A percentile compares a stretch with the other conserved stretches of the same genome.
phyloP scores from a whole-genome alignment of 2,329 filamentous ascomycete genomes.

The Aspergillus thermomutatus region DNA sequence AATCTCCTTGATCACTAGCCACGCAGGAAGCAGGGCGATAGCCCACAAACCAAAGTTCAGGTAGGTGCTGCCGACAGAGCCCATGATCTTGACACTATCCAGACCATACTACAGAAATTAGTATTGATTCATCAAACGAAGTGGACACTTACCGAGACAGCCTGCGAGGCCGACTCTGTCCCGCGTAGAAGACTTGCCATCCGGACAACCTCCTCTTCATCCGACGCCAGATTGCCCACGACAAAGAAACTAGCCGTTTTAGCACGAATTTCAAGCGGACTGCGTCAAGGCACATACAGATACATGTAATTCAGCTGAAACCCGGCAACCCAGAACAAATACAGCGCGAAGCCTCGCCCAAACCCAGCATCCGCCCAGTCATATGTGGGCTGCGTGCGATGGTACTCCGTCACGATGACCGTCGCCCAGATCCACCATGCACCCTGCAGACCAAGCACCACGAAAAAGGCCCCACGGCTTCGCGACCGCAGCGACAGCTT shows the following conservation, averaged over 20 bases:
- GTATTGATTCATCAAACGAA: not conserved
- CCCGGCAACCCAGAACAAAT: conserved; percentile 62
- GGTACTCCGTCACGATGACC: conserved; percentile 60
- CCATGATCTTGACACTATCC: conserved; percentile 60
- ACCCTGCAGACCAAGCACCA: conserved; percentile 54
- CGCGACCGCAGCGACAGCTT: conserved; percentile 53
- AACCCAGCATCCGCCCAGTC: conserved; percentile 66
- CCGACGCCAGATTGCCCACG: conserved; percentile 61
- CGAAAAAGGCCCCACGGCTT: conserved; percentile 54
- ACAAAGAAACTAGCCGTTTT: conserved; percentile 59
- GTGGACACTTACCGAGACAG: conserved; percentile 52
- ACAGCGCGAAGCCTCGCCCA: conserved; percentile 63
- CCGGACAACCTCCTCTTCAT: conserved; percentile 63
- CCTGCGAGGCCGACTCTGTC: conserved; percentile 70
- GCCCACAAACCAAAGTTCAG: conserved; percentile 69
- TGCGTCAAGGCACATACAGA: conserved; percentile 44
- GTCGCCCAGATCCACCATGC: conserved; percentile 72
- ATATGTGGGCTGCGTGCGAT: conserved; percentile 54
- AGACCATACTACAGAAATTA: conserved; percentile 56
- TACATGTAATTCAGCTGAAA: conserved; percentile 75
- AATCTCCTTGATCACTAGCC: conserved; percentile 61
- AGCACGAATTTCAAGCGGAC: not conserved
- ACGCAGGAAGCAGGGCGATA: conserved; percentile 61
- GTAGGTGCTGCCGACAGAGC: conserved; percentile 64
- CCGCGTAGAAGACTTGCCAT: conserved; percentile 66